Evolutionary conservation across 345 rosid genomes (phyloP), one percentile per base, ranked within the genome.

Genomic region (Iberis pinnata): DNA sequence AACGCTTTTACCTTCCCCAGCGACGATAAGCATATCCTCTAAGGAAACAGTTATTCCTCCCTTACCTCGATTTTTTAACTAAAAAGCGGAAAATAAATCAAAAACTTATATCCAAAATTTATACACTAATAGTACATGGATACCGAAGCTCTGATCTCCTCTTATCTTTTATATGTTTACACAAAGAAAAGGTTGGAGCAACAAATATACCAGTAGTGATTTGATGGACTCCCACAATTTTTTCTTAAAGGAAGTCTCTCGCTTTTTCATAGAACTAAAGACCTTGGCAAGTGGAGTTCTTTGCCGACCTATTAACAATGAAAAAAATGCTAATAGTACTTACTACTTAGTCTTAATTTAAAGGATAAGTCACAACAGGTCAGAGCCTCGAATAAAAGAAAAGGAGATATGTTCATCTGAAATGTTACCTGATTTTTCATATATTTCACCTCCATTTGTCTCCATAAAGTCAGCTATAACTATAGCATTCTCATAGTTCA

Each of bases 171-270:
- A 52, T 18, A 8, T 10, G 29, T 32, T 43, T 43, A 24, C 20
- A 44, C 7, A 12, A 35, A 43, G 14, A 43, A 43, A 54, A 17
- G 58, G 32, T 43, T 29, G 61, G 58, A 67, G 53, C 17, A 60
- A 24, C 13, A 56, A 55, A 55, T 73, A 60, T 80, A 84, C 92
- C 83, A 64, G 48, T 40, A 79, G 50, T 19, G 60, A 61, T 50
- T 74, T 76, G 44, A 78, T 56, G 40, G 67, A 67, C 76, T 71
- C 60, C 72, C 73, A 67, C 51, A 89, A 31, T 52, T 73, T 46
- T 67, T 61, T 66, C 76, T 64, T 80, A 52, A 86, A 89, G 59
- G 76, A 74, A 41, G 46, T 65, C 69, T 83, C 95, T 63, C 80
- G 72, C 52, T 76, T 83, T 72, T 73, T 80, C 82, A 89, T 68